Evolutionary conservation across 371 early-diverging fungal species (phyloP), one percentile per base, ranked within the genome.

Genomic region (Zopfochytrium polystomum): DNA sequence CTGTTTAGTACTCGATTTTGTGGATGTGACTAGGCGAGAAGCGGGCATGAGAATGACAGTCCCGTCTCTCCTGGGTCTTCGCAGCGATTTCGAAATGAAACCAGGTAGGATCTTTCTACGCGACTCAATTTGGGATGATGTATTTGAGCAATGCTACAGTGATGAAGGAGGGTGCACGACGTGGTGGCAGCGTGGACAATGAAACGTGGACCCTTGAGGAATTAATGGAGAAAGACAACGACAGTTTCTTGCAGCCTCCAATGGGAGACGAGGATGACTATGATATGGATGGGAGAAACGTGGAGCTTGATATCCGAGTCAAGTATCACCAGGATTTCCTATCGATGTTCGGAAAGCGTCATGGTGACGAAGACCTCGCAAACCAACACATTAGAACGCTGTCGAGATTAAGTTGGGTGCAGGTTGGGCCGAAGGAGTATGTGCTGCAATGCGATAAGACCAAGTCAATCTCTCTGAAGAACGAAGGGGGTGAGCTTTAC

Each of bases 1-100:
- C 55, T 95, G 96, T 58, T 72, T 90, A n/a, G 80, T 93, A 0
- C 68, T 95, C 38, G 96, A 96, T 59, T 87, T 93, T 74, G 88
- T 88, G 43, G 95, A 96, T 52, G 55, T 38, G 4, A 42, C 68
- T 13, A 38, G 33, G 1, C 38, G 27, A 29, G 55, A 45, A 13
- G 22, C n/a, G 15, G 45, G 38, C 18, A n/a, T 48, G 2, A 33
- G 52, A 11, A 61, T 63, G 2, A 72, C 74, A 0, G 64, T 68
- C 18, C 78, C 78, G 18, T 67, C 72, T 2, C 60, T 78, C 25
- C 34, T 78, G 18, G 78, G 78, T 1, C 43, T 78, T 52, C 18
- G 33, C 15, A 58, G 34, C 27, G 66, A 60, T 23, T 69, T 65
- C 26, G 57, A 50, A 25, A 23, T 60, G 15, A n/a, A 6, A 13